Percentiles rank a stretch among this genome's conserved stretches.
These are phyloP conservation scores for Wallacemonas collosoma DNA, from an alignment of 208 protist genomes.

Conservation along the genomic window DNA sequence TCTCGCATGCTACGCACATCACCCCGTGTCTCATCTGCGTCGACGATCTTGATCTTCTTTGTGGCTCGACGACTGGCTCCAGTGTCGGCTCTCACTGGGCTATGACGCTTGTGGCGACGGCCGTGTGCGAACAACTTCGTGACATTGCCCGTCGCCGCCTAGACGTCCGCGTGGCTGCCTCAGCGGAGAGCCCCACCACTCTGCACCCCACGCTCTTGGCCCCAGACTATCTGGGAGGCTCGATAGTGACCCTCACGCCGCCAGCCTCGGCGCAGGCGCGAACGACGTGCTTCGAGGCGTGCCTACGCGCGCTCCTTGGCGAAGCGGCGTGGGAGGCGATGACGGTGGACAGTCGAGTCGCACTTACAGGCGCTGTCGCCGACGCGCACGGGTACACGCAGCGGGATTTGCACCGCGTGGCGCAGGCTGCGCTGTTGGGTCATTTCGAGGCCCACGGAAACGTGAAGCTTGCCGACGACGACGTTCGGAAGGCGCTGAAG, in stretches of 20 bases:
- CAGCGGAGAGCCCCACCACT: constrained; percentile 29
- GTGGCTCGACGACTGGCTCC: constrained; percentile 26
- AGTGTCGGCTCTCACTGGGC: constrained; percentile 43
- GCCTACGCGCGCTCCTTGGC: constrained; percentile 9
- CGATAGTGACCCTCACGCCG: constrained; percentile 20
- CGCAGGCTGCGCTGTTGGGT: constrained; percentile 35
- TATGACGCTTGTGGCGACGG: constrained; percentile 38
- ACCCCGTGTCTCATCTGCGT: constrained; percentile 77
- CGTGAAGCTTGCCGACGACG: constrained; percentile 20
- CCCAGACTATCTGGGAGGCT: constrained; percentile 19
- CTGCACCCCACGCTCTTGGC: constrained; percentile 32
- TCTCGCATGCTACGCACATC: constrained; percentile 81
- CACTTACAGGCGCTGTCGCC: constrained; percentile 34
- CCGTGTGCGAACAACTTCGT: constrained; percentile 41
- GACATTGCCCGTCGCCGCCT: constrained; percentile 22
- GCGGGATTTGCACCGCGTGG: constrained; percentile 52
- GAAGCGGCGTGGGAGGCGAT: neutral
- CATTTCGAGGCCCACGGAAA: constrained; percentile 34
- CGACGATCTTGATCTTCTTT: constrained; percentile 63
- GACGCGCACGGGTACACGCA: constrained; percentile 63
- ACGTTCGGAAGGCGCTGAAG: constrained; percentile 31
- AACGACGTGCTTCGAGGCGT: constrained; percentile 23
- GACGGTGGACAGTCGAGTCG: constrained; percentile 11
- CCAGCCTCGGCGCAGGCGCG: constrained; percentile 29
- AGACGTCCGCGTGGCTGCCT: constrained; percentile 39